These are phyloP conservation scores for Penicillium coffeae DNA, from an alignment of 495 filamentous ascomycete genomes.

Conservation along the genomic window DNA sequence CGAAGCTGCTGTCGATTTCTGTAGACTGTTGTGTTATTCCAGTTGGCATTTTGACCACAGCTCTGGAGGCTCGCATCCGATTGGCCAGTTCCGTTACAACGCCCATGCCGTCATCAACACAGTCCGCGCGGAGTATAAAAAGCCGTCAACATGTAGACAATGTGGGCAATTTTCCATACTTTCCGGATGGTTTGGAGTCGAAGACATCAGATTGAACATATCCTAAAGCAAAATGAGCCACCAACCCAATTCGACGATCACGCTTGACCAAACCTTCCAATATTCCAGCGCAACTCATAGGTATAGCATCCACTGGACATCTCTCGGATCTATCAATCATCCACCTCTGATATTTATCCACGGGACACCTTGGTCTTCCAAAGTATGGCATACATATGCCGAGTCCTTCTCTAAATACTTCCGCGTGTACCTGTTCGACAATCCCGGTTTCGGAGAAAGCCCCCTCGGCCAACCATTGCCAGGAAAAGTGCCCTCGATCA, in stretches of 20 bases:
- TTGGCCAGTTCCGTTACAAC: neutral
- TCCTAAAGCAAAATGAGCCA: neutral
- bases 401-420: conserved; percentile 20
- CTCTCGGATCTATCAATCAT: conserved; percentile 12
- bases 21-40: too few relatives aligned
- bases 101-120: too few relatives aligned
- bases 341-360: conserved; percentile 33
- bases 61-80: neutral
- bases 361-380: conserved; percentile 36
- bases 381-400: conserved; percentile 28
- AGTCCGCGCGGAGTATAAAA: too few relatives aligned
- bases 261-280: conserved; percentile 23
- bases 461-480: conserved; percentile 13
- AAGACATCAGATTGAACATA: too few relatives aligned
- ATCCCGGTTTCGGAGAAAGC: conserved; percentile 30
- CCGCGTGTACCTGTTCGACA: conserved; percentile 37
- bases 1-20: too few relatives aligned
- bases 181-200: too few relatives aligned
- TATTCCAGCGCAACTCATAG: conserved; percentile 15
- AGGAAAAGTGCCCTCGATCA: conserved; percentile 3
- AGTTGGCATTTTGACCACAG: too few relatives aligned
- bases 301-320: conserved; percentile 25
- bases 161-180: too few relatives aligned
- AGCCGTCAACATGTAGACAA: too few relatives aligned
- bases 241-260: neutral